Base-by-base conservation (phyloP, 768 basidiomycete species). In the Pholiota conissans region DNA sequence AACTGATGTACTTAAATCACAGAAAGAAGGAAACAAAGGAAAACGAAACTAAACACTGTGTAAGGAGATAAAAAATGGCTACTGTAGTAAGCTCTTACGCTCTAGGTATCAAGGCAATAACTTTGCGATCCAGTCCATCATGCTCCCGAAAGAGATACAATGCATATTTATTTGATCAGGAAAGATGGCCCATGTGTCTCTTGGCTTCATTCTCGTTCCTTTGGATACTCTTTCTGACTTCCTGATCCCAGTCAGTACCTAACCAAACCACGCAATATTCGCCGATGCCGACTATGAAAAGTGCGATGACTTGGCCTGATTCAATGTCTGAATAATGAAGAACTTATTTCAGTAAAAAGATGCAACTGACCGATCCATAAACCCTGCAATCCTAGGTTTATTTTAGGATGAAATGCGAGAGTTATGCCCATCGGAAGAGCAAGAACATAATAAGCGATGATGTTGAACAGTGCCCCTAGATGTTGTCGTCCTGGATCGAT, bases 381-480 rank as follows among this genome's bases (percentile, higher is more conserved):
- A 13, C 93, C 93, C 47, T 79, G 73, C 14, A 95, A 77, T 1
- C 79, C 85, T 18, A 76, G 66, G 37, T 64, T 34, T 57, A 75
- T 75, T 18, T 69, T 65, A 3, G 66, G 63, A 63, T 77, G 76
- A 70, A 93, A 92, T 5, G 89, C 79, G 11, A 94, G 80, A 61
- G 81, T 86, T 49, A 93, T 76, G 7, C 90, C 93, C 56, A 91
- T 75, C 0, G 93, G 91, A 26, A 93, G 81, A 26, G 91, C 89
- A 69, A 93, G 72, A 32, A 86, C 71, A 64, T 93, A 94, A 71
- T 93, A 93, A 1, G 89, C 88, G 14, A 89, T 71, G 24, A 88
- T 66, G 66, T 91, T 90, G 74, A 91, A 90, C 6, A 84, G 63
- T 7, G 90, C 89, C 6, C 89, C 90, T 16, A 91, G 79, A 59